These are phyloP conservation scores for Pleurotus sapidus DNA, from an alignment of 768 basidiomycete genomes.

Conservation along the genomic window DNA sequence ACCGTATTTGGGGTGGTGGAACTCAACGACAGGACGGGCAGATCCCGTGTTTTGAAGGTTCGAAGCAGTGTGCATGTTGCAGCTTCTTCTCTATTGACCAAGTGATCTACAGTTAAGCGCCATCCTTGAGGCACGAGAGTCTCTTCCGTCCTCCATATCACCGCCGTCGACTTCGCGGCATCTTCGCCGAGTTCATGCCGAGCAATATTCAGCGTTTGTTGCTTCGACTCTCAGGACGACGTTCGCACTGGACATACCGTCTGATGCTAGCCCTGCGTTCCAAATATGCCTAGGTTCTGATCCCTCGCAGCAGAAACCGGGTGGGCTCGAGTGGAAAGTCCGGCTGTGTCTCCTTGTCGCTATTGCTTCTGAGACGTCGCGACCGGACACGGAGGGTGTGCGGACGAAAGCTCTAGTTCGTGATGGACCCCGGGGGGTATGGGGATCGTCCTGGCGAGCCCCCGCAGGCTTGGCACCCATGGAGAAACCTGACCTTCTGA, in stretches of 20 bases:
- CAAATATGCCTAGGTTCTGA: conserved; percentile 51
- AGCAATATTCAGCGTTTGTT: conserved; percentile 78
- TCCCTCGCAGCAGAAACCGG: conserved; percentile 27
- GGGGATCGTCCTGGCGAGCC: conserved; percentile 70
- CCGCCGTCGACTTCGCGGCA: conserved; percentile 45
- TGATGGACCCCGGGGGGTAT: conserved; percentile 63
- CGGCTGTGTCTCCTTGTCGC: conserved; percentile 83
- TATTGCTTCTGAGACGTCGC: conserved; percentile 48
- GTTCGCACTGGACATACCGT: conserved; percentile 90
- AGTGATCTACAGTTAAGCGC: conserved; percentile 66
- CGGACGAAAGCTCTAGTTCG: conserved; percentile 49
- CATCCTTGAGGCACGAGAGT: conserved; percentile 87
- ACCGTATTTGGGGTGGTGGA: conserved; percentile 88
- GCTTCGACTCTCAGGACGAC: conserved; percentile 71
- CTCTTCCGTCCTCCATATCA: conserved; percentile 60
- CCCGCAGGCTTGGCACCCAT: conserved; percentile 55
- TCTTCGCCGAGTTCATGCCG: conserved; percentile 77
- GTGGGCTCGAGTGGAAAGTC: conserved; percentile 91
- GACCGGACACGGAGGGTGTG: conserved; percentile 47
- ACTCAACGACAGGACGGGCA: conserved; percentile 69
- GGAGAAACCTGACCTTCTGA: conserved; percentile 38
- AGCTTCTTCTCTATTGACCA: not conserved
- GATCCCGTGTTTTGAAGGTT: conserved; percentile 83
- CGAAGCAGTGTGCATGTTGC: conserved; percentile 15
- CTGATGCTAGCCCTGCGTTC: conserved; percentile 89